Base-by-base conservation (phyloP, 345 rosid genomes). In the Eutrema japonicum region DNA sequence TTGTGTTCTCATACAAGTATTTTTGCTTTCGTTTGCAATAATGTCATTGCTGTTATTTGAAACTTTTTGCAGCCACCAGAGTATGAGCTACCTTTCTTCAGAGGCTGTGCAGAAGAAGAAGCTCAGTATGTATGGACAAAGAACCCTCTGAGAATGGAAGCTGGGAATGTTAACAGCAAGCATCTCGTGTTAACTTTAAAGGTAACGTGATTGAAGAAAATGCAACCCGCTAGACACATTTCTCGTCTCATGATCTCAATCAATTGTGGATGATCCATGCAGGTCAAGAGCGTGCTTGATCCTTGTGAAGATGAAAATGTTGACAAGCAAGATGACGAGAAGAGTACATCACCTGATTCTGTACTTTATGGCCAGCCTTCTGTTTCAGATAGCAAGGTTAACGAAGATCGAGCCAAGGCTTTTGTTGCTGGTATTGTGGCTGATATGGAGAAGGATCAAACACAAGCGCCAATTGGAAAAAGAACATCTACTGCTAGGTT, bases 241-340 rank as follows among this genome's bases (percentile, higher is more conserved):
- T 47, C 66, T 62, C 4, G 9, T 50, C 64, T 42, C 53, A 7
- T 51, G 26, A 33, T 66, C 58, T 33, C 40, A 43, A 62, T 71
- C 18, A 22, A 11, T 45, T 9, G 46, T 43, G 36, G 56, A 64
- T 78, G 33, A 70, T 37, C 62, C 79, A 30, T 64, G 42, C 83
- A 95, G 98, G 98, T 92, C 50, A 90, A 95, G 84, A 95, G 97
- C 64, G 96, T 92, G 72, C 99, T 95, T 67, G 99, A 95, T 80
- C 99, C 98, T 43, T 95, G 98, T 73, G 94, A 87, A 81, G 92
- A 92, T 82, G 98, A 90, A 70, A 87, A 86, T 74, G 84, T 80
- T 77, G 92, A 85, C 66, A 83, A 84, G 81, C 84, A 88, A 71
- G 94, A 87, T 36, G 87, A 86, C 70, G 92, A 60, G 57, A 88